Conservation (phyloP, 2,329 filamentous ascomycete genomes). For the Trichoderma sp. region DNA sequence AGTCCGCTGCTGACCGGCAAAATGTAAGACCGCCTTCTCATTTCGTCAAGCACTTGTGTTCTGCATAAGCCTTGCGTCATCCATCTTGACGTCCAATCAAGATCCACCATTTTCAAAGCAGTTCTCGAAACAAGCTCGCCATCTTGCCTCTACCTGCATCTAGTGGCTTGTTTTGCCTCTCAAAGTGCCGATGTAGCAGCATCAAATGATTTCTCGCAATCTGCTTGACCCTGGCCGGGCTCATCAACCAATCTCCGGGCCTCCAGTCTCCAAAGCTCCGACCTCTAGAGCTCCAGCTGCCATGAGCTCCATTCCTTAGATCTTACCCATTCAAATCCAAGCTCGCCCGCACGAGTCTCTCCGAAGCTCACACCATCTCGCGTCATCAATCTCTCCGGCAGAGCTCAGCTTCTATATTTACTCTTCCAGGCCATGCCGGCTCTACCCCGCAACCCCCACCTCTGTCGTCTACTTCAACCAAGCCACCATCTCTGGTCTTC, state of each 20-base stretch:
- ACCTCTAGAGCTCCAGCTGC: not conserved
- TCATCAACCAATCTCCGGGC: not conserved
- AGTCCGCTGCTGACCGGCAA: not conserved
- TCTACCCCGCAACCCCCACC: conserved; percentile 30
- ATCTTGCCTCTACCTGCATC: not conserved
- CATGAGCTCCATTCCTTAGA: not conserved
- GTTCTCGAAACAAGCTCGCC: not conserved
- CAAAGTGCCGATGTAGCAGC: not conserved
- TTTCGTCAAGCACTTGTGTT: not conserved
- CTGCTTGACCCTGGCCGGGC: not conserved
- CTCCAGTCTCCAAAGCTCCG: not conserved
- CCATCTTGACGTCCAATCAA: conserved; percentile 30
- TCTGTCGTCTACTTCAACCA: conserved; percentile 19
- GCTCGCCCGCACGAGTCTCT: not conserved
- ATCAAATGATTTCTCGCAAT: not conserved
- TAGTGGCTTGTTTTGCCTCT: not conserved
- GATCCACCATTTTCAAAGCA: conserved; percentile 31
- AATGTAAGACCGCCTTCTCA: not conserved
- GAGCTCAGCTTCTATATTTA: conserved; percentile 20
- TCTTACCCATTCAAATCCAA: not conserved
- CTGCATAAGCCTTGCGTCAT: conserved; percentile 15
- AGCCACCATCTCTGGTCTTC: not conserved
- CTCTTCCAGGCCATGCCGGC: conserved; percentile 17
- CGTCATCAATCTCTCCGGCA: conserved; percentile 18
- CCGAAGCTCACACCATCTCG: not conserved